Percentiles rank a stretch among this genome's conserved stretches.
Conservation (phyloP, 1,284 basidiomycete genomes). For the Austroboletus olivaceoglutinosus region DNA sequence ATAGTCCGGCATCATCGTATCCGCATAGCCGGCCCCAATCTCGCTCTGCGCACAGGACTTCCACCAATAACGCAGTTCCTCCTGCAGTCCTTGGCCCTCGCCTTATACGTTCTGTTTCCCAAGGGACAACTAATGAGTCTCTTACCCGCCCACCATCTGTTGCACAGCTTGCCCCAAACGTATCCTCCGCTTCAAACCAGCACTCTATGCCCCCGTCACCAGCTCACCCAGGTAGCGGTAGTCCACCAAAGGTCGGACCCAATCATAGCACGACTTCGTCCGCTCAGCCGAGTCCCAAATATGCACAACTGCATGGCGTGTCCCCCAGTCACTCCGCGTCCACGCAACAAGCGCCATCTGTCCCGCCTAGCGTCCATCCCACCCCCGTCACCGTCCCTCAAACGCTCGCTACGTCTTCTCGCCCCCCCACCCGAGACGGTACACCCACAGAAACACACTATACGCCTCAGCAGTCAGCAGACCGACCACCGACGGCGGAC, state of each 20-base stretch:
- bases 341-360: constrained; percentile 21
- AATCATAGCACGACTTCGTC: constrained; percentile 12
- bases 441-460: constrained; percentile 6
- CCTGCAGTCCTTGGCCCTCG: constrained; percentile 30
- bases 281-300: constrained; percentile 27
- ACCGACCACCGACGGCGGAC: constrained; percentile 14
- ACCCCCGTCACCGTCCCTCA: constrained; percentile 24
- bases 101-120: constrained; percentile 30
- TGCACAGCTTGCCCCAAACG: constrained; percentile 13
- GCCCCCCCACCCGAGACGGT: constrained; percentile 28
- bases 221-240: constrained; percentile 11
- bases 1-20: constrained; percentile 15
- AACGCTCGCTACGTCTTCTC: constrained; percentile 21
- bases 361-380: constrained; percentile 14
- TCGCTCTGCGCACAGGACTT: constrained; percentile 25
- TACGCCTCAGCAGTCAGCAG: constrained; percentile 11
- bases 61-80: constrained; percentile 20
- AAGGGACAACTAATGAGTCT: constrained; percentile 27
- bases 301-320: constrained; percentile 19
- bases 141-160: constrained; percentile 28
- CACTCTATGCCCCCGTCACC: constrained; percentile 22
- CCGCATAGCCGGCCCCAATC: constrained; percentile 30
- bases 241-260: constrained; percentile 15
- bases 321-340: constrained; percentile 9
- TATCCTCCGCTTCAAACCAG: constrained; percentile 16